Evolutionary conservation across 2,329 filamentous ascomycete genomes (phyloP), one percentile per base, ranked within the genome.

Genomic region (Truncatella angustata): DNA sequence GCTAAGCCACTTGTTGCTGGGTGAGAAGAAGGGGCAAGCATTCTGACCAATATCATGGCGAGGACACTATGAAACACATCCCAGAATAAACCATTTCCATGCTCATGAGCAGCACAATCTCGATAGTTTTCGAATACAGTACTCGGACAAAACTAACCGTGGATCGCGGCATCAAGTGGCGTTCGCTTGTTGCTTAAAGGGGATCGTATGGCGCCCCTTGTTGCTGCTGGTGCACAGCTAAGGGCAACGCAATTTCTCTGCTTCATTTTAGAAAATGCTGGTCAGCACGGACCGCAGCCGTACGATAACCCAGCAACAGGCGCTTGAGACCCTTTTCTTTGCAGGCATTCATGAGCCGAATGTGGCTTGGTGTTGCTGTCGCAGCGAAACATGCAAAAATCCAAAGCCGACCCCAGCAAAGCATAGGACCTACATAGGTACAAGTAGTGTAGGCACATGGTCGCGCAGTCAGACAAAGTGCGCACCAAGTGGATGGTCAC

Each of bases 221-320:
- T 60, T 51, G 42, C 45, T 54, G 57, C 53, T 51, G 56, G 55
- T 60, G 59, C 58, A 61, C 60, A 57, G 52, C 61, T 63, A 63
- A 61, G 56, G 57, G 61, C 60, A 52, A 58, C 60, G 61, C 60
- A 65, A 66, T 65, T 63, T 66, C 62, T 55, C 60, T 60, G 54
- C 59, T 61, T 62, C 60, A 65, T 63, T 63, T 63, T 50, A 56
- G 50, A 55, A 61, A 47, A 52, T 56, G 53, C 52, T 54, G 53
- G 51, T 35, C 55, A 56, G 60, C 60, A 62, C 58, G 54, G 61
- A 57, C 61, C 58, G 62, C 46, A 60, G n/a, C 35, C 14, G 36
- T 32, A 16, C 30, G 26, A 40, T 42, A 36, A 12, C 47, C 47
- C 35, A 26, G 47, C 47, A 50, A 50, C 47, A 50, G 20, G 35